Conservation (phyloP, 306 rosid genomes). For the Trichosanthes truncata region DNA sequence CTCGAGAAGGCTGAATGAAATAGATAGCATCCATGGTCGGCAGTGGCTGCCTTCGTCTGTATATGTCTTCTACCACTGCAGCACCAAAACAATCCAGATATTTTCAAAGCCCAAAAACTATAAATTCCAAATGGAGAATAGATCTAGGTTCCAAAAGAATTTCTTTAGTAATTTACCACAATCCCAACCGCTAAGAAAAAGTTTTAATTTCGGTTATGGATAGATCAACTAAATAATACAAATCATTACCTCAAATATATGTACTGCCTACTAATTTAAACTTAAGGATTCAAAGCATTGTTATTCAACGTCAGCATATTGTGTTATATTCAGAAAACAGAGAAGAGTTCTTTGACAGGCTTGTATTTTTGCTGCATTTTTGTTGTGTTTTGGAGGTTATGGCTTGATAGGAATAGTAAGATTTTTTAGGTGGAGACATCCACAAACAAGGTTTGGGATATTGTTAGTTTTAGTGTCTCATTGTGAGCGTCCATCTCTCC, state of each 20-base stretch:
- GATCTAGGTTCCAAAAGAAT: not conserved
- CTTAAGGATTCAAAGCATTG: not conserved
- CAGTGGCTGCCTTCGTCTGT: slow-evolving; percentile 89
- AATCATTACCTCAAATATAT: not conserved
- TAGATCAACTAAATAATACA: not conserved
- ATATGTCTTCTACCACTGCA: slow-evolving; percentile 95
- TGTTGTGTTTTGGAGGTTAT: not conserved
- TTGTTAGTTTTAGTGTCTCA: not conserved
- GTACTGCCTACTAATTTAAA: not conserved
- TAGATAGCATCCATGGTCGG: slow-evolving; percentile 95
- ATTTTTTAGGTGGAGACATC: not conserved
- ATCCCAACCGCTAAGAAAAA: not conserved
- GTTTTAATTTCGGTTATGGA: not conserved
- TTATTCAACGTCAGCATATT: not conserved
- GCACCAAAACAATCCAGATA: slow-evolving; percentile 16
- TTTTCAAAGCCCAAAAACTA: slow-evolving; percentile 10
- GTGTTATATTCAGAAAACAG: not conserved
- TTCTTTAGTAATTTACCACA: not conserved
- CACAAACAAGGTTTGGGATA: not conserved
- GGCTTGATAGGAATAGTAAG: not conserved
- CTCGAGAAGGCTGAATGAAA: slow-evolving; percentile 85
- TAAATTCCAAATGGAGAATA: not conserved
- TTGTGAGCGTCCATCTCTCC: not conserved
- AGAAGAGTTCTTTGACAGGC: not conserved
- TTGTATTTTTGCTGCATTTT: not conserved